These are phyloP conservation scores for Rhododendron mucronatum DNA, from an alignment of 148 eudicot genomes.

Conservation along the genomic window DNA sequence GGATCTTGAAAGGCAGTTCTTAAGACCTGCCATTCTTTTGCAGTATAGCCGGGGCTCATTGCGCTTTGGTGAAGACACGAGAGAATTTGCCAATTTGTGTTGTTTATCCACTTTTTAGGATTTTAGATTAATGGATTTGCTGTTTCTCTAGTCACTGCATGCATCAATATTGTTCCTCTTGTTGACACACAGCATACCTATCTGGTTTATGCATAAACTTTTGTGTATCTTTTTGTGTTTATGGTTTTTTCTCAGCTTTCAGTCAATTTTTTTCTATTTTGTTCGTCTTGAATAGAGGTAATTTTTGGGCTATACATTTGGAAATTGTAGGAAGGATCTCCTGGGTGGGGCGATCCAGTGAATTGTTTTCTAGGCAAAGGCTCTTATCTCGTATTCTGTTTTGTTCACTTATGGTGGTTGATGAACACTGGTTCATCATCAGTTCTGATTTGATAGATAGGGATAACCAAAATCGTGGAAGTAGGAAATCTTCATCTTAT, in stretches of 20 bases:
- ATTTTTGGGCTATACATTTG: background rate
- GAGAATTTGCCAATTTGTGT: background rate
- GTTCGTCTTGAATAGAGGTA: background rate
- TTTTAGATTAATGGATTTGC: background rate
- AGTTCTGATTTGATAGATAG: background rate
- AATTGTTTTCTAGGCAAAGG: background rate
- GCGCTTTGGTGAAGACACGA: background rate
- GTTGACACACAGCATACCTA: background rate
- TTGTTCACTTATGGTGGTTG: background rate
- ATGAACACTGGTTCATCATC: background rate
- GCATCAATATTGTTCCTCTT: background rate
- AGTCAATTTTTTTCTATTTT: background rate
- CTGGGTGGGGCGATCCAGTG: background rate
- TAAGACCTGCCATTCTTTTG: background rate
- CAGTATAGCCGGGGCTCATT: background rate
- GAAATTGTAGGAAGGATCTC: background rate
- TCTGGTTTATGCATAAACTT: background rate
- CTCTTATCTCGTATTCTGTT: background rate
- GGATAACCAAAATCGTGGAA: too few relatives aligned
- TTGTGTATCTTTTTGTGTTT: background rate
- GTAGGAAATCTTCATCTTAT: background rate
- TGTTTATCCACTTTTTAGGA: background rate
- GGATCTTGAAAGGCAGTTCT: background rate
- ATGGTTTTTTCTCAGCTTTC: background rate
- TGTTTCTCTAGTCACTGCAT: background rate